Base-by-base conservation (phyloP, 2,329 filamentous ascomycete genomes). In the Reticulascus tulasneorum region DNA sequence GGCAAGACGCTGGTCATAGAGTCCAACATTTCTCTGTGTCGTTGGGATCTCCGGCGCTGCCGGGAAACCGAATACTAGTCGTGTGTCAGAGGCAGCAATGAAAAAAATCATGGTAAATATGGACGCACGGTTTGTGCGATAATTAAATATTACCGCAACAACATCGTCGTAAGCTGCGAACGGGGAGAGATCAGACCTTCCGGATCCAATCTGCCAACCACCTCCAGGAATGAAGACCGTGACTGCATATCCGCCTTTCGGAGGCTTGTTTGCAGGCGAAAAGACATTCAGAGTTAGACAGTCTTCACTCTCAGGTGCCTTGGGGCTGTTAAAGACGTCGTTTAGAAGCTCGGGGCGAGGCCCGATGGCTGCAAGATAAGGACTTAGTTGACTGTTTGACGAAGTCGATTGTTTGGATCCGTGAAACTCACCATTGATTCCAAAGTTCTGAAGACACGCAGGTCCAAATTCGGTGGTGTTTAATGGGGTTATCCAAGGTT, bases 221-320 rank as follows among this genome's bases (percentile, higher is more conserved):
- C 51, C 54, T 7, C 47, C 48, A 1, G 43, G 50, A 27, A 56
- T 49, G 26, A 51, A 57, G 9, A 56, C 28, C 1, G 55, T 21
- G 3, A 55, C 44, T 4, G 53, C 34, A 1, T 43, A 43, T 5
- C 48, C 47, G 3, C 33, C 29, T 6, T 23, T 21, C 4, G 44
- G 37, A 1, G 40, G 30, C 1, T 17, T 1, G 5, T 7, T 31
- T 5, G 42, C 24, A 1, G 51, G 53, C 5, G 48, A 45, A 25
- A 57, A 57, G 5, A 50, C 45, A 19, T 58, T 55, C 3, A 55
- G 40, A 18, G 38, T 49, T 5, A 58, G 46, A 13, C 51, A 56
- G 20, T 56, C 53, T 29, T 56, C 49, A 12, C 53, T 56, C 31
- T 54, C 48, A 5, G 37, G 29, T 1, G 47, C 12, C 12, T 22